Evolutionary conservation across 2,329 filamentous ascomycete species (phyloP).

Genomic region (Decorospora gaudefroyi): DNA sequence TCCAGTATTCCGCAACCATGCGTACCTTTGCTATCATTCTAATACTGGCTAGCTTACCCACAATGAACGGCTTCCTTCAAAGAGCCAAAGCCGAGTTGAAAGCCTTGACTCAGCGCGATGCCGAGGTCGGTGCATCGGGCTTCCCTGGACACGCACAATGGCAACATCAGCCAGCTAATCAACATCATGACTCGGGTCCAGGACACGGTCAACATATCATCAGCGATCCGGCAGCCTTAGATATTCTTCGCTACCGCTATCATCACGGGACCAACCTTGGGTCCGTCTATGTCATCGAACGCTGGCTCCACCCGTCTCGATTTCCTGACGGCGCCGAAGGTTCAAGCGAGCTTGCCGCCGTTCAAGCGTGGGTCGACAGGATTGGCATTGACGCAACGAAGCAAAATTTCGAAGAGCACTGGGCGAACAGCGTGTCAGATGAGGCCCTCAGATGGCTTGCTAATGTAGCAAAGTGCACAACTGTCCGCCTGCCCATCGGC

Average conservation of each 20-base stretch:
- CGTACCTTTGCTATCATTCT: constrained; percentile 7
- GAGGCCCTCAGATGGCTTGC: constrained; percentile 59
- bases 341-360: constrained; percentile 59
- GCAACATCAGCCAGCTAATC: constrained; percentile 9
- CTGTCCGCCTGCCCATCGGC: constrained; percentile 64
- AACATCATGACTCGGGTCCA: not conserved
- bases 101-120: constrained; percentile 14
- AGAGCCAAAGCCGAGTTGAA: constrained; percentile 37
- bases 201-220: constrained; percentile 34
- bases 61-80: constrained; percentile 36
- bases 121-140: not conserved
- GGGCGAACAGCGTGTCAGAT: constrained; percentile 57
- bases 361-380: constrained; percentile 53
- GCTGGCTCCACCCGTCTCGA: constrained; percentile 59
- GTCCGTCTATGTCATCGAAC: constrained; percentile 63
- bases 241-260: constrained; percentile 60
- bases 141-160: not conserved
- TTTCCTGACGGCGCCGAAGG: constrained; percentile 52
- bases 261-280: constrained; percentile 65
- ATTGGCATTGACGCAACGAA: constrained; percentile 56
- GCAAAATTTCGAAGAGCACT: constrained; percentile 59
- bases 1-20: constrained; percentile 3
- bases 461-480: constrained; percentile 59
- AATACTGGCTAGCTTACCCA: constrained; percentile 12
- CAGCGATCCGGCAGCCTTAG: constrained; percentile 45